These are phyloP conservation scores for Lippia alba DNA, from an alignment of 305 asterid genomes.

Conservation along the genomic window DNA sequence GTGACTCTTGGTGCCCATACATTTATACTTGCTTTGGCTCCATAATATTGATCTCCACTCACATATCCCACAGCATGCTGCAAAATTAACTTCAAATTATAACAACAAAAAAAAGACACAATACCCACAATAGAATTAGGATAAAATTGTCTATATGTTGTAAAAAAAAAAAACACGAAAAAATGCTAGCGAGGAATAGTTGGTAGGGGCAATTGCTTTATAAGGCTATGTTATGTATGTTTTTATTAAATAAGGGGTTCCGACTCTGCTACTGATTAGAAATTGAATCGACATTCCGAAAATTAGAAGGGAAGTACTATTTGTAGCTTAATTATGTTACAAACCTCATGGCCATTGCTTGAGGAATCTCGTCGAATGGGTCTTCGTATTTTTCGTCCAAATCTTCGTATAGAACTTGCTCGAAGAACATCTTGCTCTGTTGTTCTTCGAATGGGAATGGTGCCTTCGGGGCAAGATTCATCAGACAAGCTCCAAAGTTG, in stretches of 20 bases:
- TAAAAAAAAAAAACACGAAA: no score
- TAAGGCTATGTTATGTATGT: no score
- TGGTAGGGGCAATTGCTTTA: no score
- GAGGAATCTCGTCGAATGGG: conserved; percentile 54
- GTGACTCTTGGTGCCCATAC: conserved; percentile 96
- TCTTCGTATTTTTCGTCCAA: conserved; percentile 52
- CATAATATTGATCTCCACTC: conserved; percentile 77
- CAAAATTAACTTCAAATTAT: conserved; percentile 2
- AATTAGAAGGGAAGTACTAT: no score
- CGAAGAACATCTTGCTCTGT: conserved; percentile 47
- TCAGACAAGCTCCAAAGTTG: conserved; percentile 52
- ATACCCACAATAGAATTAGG: not conserved
- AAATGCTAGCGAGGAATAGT: not conserved
- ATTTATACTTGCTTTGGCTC: conserved; percentile 93
- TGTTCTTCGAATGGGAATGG: conserved; percentile 55
- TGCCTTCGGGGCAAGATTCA: conserved; percentile 54
- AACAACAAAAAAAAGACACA: not conserved
- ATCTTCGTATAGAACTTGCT: conserved; percentile 48
- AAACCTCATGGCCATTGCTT: conserved; percentile 58
- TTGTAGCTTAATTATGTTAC: not conserved
- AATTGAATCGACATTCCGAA: no score
- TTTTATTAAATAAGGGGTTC: no score
- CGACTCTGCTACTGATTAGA: not conserved
- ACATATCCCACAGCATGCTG: conserved; percentile 99
- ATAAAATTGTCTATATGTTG: not conserved